Percentiles rank a stretch among this genome's conserved stretches.
These are phyloP conservation scores for Meyerozyma elateridarum DNA, from an alignment of 1,139 yeast species.

Conservation along the genomic window DNA sequence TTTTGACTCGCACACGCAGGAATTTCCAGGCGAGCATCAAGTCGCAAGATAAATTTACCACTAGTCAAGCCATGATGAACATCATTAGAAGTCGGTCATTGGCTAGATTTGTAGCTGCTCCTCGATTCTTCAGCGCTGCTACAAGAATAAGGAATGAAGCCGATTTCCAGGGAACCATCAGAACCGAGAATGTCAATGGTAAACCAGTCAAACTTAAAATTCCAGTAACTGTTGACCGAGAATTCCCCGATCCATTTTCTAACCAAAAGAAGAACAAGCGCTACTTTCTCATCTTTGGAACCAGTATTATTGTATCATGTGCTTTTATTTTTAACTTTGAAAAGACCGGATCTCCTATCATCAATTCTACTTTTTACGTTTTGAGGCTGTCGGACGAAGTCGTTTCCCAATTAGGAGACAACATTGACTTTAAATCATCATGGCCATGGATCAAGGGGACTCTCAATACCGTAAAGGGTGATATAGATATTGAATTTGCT, in stretches of 20 bases:
- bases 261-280: constrained; percentile 46
- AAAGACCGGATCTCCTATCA: constrained; percentile 81
- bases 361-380: constrained; percentile 81
- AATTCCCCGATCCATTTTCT: constrained; percentile 70
- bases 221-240: constrained; percentile 59
- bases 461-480: constrained; percentile 77
- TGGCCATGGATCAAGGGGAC: constrained; percentile 91
- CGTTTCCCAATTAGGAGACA: constrained; percentile 62
- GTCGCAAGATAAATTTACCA: too few relatives aligned
- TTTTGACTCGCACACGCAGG: too few relatives aligned
- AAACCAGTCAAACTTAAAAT: background rate
- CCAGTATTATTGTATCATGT: constrained; percentile 62
- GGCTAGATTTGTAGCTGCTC: too few relatives aligned
- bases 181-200: background rate
- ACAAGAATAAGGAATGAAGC: too few relatives aligned
- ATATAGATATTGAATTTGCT: constrained; percentile 65
- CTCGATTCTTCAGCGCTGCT: too few relatives aligned
- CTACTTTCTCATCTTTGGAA: constrained; percentile 57
- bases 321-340: constrained; percentile 84
- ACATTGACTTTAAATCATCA: constrained; percentile 62
- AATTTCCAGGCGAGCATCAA: too few relatives aligned
- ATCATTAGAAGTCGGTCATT: too few relatives aligned
- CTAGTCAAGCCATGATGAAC: too few relatives aligned
- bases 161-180: too few relatives aligned
- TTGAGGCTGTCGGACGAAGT: constrained; percentile 74